Percentiles rank a stretch among this genome's conserved stretches.
phyloP scores from a whole-genome alignment of 225 moss, liverwort and hornwort species.

The Bryum argenteum region DNA sequence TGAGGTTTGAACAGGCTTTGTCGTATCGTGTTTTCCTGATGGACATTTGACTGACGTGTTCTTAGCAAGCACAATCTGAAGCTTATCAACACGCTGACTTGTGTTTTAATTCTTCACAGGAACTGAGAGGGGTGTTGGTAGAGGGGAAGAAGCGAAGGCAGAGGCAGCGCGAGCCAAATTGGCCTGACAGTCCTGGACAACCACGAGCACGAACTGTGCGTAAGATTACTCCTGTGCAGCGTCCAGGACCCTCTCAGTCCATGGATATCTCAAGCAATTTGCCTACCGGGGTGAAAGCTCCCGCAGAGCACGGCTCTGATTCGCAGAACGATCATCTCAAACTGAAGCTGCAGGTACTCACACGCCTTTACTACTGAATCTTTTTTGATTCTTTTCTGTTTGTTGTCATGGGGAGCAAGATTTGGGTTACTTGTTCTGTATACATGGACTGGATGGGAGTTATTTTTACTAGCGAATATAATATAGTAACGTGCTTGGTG shows the following conservation, averaged over 20 bases:
- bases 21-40: slow-evolving; percentile 6
- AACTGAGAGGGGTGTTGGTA: slow-evolving; percentile 58
- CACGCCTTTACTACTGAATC: not conserved
- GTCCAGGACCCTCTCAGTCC: slow-evolving; percentile 53
- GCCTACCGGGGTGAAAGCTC: slow-evolving; percentile 42
- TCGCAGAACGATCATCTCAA: slow-evolving; percentile 58
- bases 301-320: slow-evolving; percentile 35
- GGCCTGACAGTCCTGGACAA: slow-evolving; percentile 62
- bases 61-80: slow-evolving; percentile 20
- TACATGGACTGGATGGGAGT: not conserved
- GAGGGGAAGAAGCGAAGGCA: slow-evolving; percentile 65
- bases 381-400: slow-evolving; percentile 7
- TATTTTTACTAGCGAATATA: slow-evolving; percentile 6
- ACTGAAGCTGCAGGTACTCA: slow-evolving; percentile 65
- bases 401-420: slow-evolving; percentile 2
- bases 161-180: slow-evolving; percentile 57
- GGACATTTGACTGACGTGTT: slow-evolving; percentile 16
- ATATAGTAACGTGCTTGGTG: slow-evolving; percentile 22
- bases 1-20: not conserved
- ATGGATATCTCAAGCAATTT: slow-evolving; percentile 53
- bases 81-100: slow-evolving; percentile 10
- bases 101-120: slow-evolving; percentile 41
- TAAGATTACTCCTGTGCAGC: slow-evolving; percentile 73
- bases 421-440: slow-evolving; percentile 1
- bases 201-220: slow-evolving; percentile 53